Conservation (phyloP, 2,329 filamentous ascomycete species). For the Penicillium sp. region DNA sequence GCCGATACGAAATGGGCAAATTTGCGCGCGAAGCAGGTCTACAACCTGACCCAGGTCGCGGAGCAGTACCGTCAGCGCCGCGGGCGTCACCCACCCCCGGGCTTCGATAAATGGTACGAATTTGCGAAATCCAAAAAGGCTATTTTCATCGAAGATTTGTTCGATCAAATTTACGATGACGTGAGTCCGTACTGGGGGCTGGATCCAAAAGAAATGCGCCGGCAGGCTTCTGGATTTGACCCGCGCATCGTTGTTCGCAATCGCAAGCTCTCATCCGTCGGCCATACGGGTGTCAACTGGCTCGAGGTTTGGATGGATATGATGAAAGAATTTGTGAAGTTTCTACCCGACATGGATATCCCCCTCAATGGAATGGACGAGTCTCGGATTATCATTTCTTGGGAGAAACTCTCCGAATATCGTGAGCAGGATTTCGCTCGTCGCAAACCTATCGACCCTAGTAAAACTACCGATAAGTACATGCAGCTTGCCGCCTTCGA, state of each 20-base stretch:
- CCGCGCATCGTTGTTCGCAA: constrained; percentile 44
- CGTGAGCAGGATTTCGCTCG: not conserved
- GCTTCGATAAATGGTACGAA: constrained; percentile 50
- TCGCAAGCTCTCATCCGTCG: constrained; percentile 35
- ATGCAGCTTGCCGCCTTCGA: not conserved
- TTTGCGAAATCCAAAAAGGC: constrained; percentile 46
- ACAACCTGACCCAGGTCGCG: constrained; percentile 39
- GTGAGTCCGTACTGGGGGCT: constrained; percentile 52
- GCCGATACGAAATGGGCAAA: constrained; percentile 15
- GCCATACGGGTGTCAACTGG: constrained; percentile 34
- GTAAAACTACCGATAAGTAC: not conserved
- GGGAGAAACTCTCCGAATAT: constrained; percentile 46
- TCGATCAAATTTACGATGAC: constrained; percentile 54
- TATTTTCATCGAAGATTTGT: constrained; percentile 52
- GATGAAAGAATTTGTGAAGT: constrained; percentile 35
- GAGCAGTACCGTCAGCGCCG: constrained; percentile 44
- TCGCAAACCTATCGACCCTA: not conserved
- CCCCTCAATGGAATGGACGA: constrained; percentile 54
- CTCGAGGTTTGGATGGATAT: constrained; percentile 45
- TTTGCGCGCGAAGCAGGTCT: constrained; percentile 31
- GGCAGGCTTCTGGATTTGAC: constrained; percentile 39
- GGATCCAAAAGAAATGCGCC: constrained; percentile 42
- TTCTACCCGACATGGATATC: constrained; percentile 49
- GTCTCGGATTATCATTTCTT: constrained; percentile 48
- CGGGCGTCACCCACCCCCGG: constrained; percentile 52